These are phyloP conservation scores for Alternaria angustiovoidea DNA, from an alignment of 2,329 filamentous ascomycete genomes.

Conservation along the genomic window DNA sequence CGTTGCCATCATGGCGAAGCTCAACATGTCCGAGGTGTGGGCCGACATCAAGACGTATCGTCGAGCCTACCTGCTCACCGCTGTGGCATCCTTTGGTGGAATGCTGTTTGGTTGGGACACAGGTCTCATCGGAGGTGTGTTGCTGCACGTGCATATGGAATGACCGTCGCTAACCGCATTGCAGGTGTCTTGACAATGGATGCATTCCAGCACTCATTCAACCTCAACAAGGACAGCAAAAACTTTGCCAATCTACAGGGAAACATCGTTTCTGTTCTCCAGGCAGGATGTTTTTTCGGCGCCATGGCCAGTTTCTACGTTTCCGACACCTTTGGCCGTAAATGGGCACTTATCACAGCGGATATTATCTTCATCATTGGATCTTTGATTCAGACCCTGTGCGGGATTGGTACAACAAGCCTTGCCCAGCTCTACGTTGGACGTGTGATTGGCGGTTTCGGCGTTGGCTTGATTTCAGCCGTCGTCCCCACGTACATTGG, in stretches of 20 bases:
- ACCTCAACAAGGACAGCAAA: constrained; percentile 41
- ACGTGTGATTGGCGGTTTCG: constrained; percentile 55
- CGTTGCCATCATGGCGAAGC: constrained; percentile 39
- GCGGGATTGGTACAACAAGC: constrained; percentile 44
- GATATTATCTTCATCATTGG: constrained; percentile 55
- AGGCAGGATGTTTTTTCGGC: constrained; percentile 57
- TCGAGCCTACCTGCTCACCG: constrained; percentile 52
- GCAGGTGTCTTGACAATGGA: constrained; percentile 54
- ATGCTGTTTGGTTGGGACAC: constrained; percentile 50
- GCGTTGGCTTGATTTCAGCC: constrained; percentile 54
- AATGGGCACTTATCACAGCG: constrained; percentile 52
- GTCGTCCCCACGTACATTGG: constrained; percentile 57
- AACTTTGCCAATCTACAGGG: constrained; percentile 53
- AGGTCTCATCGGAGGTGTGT: constrained; percentile 40
- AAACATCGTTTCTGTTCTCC: constrained; percentile 56
- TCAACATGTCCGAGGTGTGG: constrained; percentile 46
- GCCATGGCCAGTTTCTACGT: constrained; percentile 54
- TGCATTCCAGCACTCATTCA: constrained; percentile 54
- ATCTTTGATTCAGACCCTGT: constrained; percentile 52
- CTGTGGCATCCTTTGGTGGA: constrained; percentile 54
- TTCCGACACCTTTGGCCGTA: constrained; percentile 53
- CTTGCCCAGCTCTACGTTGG: constrained; percentile 54
- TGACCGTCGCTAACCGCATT: neutral
- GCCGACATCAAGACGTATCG: constrained; percentile 52
- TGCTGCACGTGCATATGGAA: neutral